Conservation (phyloP, 1,139 yeast genomes). For the Pichia sp. region DNA sequence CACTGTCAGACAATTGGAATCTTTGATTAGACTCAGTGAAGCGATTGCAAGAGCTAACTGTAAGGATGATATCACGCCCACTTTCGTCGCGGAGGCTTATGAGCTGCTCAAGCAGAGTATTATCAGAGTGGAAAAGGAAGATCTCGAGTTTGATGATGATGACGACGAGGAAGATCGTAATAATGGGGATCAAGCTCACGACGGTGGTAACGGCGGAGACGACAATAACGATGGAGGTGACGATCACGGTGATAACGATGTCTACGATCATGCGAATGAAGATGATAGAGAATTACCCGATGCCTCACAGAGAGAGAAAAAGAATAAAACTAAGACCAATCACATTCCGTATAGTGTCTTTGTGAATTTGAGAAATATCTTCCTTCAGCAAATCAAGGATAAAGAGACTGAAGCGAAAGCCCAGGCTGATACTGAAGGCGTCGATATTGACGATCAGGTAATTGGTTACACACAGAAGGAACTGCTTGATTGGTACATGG, state of each 20-base stretch:
- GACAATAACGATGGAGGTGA: conserved; percentile 10
- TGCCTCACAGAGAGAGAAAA: conserved; percentile 5
- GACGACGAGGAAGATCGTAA: conserved; percentile 31
- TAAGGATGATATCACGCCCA: conserved; percentile 79
- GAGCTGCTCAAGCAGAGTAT: conserved; percentile 85
- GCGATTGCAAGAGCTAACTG: conserved; percentile 98
- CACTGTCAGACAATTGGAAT: conserved; percentile 94
- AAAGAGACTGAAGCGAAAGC: conserved; percentile 38
- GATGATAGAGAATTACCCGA: conserved; percentile 11
- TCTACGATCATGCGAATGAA: conserved; percentile 1
- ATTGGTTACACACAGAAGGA: conserved; percentile 63
- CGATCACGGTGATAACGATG: conserved; percentile 8
- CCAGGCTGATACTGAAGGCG: conserved; percentile 15
- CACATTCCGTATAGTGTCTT: conserved; percentile 82
- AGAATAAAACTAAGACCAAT: conserved; percentile 28
- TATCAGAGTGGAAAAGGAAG: conserved; percentile 92
- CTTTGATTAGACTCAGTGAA: conserved; percentile 87
- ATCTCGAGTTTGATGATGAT: conserved; percentile 75
- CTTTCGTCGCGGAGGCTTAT: conserved; percentile 90
- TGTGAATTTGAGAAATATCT: conserved; percentile 71
- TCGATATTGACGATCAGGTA: conserved; percentile 28
- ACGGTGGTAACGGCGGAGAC: too few relatives aligned
- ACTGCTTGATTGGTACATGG: conserved; percentile 74
- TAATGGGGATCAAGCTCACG: conserved; percentile 10
- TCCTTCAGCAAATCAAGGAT: conserved; percentile 59